A percentile compares a stretch with the other conserved stretches of the same genome.
These are phyloP conservation scores for Syzygium oleosum DNA, from an alignment of 345 rosid species.

Conservation along the genomic window DNA sequence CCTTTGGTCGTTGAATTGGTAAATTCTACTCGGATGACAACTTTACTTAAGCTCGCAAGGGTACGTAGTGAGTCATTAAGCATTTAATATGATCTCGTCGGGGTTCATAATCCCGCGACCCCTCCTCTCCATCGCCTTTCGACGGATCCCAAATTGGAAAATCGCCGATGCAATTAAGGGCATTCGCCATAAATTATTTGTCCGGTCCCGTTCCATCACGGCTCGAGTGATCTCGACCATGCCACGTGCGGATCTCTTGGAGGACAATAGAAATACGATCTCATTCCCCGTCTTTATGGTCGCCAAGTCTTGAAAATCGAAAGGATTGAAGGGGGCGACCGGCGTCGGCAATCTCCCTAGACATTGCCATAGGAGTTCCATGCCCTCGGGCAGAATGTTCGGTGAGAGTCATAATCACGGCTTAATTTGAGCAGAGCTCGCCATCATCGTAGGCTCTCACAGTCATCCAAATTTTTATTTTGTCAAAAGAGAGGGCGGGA, in stretches of 20 bases:
- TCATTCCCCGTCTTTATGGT: not conserved
- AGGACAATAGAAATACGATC: not conserved
- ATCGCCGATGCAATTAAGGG: not conserved
- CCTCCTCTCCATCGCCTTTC: not conserved
- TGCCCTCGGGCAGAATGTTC: no score
- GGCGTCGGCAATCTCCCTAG: accelerated
- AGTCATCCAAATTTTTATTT: no score
- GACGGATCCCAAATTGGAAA: not conserved
- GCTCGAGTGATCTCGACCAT: not conserved
- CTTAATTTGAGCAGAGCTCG: no score
- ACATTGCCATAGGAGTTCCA: not conserved
- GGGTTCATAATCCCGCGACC: not conserved
- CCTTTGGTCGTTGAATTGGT: not conserved
- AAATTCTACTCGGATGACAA: not conserved
- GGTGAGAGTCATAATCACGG: not conserved
- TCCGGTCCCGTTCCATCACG: not conserved
- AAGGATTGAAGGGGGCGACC: not conserved
- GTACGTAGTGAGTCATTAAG: not conserved
- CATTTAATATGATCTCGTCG: not conserved
- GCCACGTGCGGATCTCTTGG: not conserved
- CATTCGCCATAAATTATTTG: not conserved
- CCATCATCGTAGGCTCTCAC: no score
- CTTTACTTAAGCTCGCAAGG: not conserved
- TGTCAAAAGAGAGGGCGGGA: not conserved
- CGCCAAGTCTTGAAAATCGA: no score